Evolutionary conservation across 2,329 filamentous ascomycete species (phyloP).

Genomic region (Cladobotryum protrusum): DNA sequence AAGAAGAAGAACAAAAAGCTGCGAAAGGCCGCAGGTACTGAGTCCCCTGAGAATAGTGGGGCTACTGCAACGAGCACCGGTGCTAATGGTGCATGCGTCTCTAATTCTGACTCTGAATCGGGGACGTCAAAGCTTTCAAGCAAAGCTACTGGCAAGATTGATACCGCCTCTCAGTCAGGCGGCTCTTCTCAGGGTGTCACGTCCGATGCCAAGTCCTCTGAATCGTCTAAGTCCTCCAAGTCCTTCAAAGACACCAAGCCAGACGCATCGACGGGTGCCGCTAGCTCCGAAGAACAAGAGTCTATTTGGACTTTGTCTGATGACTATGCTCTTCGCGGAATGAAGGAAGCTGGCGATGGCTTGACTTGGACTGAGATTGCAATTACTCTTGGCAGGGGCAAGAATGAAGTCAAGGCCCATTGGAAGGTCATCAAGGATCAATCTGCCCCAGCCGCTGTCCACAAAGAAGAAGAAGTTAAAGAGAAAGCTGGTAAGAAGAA

Average conservation of each 20-base stretch:
- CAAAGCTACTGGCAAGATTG: neutral
- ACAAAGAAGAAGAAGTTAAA: slow-evolving; percentile 2
- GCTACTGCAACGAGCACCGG: slow-evolving; percentile 6
- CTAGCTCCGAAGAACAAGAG: neutral
- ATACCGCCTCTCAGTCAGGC: neutral
- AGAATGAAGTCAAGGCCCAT: slow-evolving; percentile 25
- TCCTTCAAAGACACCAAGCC: neutral
- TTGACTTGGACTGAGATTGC: slow-evolving; percentile 27
- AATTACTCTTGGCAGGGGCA: slow-evolving; percentile 20
- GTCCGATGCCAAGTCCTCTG: slow-evolving; percentile 6
- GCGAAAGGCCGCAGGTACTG: neutral
- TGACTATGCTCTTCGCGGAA: slow-evolving; percentile 26
- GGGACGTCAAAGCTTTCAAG: too few species aligned
- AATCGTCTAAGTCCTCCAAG: neutral
- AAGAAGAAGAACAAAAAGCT: neutral
- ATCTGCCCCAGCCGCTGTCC: neutral
- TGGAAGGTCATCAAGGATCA: slow-evolving; percentile 28
- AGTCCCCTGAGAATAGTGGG: slow-evolving; percentile 6
- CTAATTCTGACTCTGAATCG: too few species aligned
- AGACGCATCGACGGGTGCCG: neutral
- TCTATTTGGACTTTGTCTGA: slow-evolving; percentile 29
- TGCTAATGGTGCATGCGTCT: neutral
- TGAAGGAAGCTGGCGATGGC: slow-evolving; percentile 25
- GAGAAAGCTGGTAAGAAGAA: slow-evolving; percentile 14
- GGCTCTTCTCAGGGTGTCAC: neutral